phyloP scores from a whole-genome alignment of 2,329 filamentous ascomycete genomes.

The Didymella lethalis region DNA sequence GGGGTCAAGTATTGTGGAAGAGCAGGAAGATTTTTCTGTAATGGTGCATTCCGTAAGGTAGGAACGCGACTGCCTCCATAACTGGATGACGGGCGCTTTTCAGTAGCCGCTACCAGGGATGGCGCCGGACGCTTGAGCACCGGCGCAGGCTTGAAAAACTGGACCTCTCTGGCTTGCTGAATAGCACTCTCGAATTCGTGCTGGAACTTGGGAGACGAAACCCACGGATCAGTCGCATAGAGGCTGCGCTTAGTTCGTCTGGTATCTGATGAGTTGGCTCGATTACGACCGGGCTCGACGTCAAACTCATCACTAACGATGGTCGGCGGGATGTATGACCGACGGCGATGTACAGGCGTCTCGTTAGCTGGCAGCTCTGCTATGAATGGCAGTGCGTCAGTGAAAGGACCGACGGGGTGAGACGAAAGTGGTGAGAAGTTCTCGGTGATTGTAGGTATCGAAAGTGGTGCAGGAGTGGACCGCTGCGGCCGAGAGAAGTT shows the following conservation, averaged over 20 bases:
- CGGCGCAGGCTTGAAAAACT: constrained; percentile 28
- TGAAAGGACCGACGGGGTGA: constrained; percentile 39
- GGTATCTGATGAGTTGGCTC: constrained; percentile 45
- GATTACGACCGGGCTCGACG: constrained; percentile 27
- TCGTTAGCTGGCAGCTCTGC: constrained; percentile 21
- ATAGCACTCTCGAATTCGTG: constrained; percentile 25
- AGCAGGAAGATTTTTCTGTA: constrained; percentile 43
- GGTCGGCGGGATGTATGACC: constrained; percentile 33
- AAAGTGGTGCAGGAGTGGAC: constrained; percentile 10
- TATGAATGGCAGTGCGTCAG: constrained; percentile 27
- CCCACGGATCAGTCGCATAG: constrained; percentile 42
- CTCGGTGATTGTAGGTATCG: constrained; percentile 27
- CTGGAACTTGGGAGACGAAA: constrained; percentile 34
- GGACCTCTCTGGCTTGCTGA: constrained; percentile 26
- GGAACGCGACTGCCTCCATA: constrained; percentile 31
- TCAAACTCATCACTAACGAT: constrained; percentile 26
- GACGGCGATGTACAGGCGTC: constrained; percentile 25
- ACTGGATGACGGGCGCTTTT: constrained; percentile 42
- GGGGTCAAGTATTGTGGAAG: constrained; percentile 43
- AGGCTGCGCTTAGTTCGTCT: constrained; percentile 35
- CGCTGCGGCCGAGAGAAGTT: constrained; percentile 22
- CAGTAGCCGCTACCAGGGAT: constrained; percentile 22
- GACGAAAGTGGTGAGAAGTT: constrained; percentile 45
- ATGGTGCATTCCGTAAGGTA: constrained; percentile 25
- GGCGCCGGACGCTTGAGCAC: constrained; percentile 31